Base-by-base conservation (phyloP, 164 flowering plant species). In the Aristolochia californica region DNA sequence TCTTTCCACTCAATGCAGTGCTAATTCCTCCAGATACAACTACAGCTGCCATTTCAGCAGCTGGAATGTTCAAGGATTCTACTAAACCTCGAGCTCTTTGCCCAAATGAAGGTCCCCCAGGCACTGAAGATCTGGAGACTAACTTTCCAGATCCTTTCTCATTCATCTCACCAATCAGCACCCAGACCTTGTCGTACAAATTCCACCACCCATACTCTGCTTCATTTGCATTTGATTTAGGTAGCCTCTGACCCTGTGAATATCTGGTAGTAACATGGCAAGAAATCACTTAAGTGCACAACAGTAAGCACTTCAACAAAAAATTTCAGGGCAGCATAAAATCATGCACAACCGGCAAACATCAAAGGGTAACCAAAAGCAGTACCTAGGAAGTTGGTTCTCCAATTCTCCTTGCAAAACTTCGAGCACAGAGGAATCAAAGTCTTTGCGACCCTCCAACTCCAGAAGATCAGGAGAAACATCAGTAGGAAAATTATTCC, bases 41-140 rank as follows among this genome's bases (percentile, higher is more conserved):
- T 62, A 80, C 99, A 55, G 99, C 97, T 67, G 99, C 99, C 94
- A 93, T 86, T 78, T 94, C 99, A 43, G 96, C 96, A 58, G 99
- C 99, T 69, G 99, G 99, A 65, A 90, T 84, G 72, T 94, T 94
- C 60, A 94, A 57, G 12, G 99, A 94, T 64, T 94, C 99, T 23
- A 94, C 97, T 56, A 94, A 74, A 52, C 96, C 99, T 70, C 99
- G 97, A 47, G 99, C 99, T 73, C 99, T 80, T 77, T 94, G 99
- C 56, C 99, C 88, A 58, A 94, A 72, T 58, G 97, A 83, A 59
- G 99, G 96, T 16, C 78, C 83, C 12, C 43, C 69, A 22, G 82
- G 30, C 43, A 82, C 61, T 68, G 87, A 75, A 48, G 82, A 63
- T 71, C 80, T 90, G 2, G 85, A 72, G 8, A 77, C 40, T 43